A percentile compares a stretch with the other conserved stretches of the same genome.
phyloP scores from a whole-genome alignment of 768 basidiomycete species.

The Myochromella boudieri region DNA sequence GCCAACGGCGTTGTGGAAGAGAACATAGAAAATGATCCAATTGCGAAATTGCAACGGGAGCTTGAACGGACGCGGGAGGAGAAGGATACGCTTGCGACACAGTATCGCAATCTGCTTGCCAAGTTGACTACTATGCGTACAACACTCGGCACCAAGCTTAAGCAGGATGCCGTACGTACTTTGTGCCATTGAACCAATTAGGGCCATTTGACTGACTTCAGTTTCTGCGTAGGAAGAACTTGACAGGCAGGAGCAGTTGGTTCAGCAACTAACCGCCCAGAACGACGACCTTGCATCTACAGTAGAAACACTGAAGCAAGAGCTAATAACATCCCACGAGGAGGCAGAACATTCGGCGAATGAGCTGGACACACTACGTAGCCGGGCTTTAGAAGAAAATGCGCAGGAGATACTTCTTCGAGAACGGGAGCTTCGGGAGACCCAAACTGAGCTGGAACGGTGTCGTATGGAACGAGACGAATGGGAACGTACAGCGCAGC shows the following conservation, averaged over 20 bases:
- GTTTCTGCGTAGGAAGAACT: constrained; percentile 84
- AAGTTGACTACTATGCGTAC: constrained; percentile 94
- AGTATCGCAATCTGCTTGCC: constrained; percentile 83
- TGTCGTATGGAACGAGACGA: constrained; percentile 77
- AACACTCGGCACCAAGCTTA: constrained; percentile 89
- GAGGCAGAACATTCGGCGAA: constrained; percentile 70
- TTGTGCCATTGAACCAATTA: not conserved
- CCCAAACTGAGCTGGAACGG: constrained; percentile 84
- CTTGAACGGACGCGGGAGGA: constrained; percentile 77
- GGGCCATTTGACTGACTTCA: constrained; percentile 14
- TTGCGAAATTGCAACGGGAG: constrained; percentile 67
- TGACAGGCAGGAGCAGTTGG: constrained; percentile 83
- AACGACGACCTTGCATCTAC: constrained; percentile 73
- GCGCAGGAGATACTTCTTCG: constrained; percentile 67
- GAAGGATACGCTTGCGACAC: constrained; percentile 81
- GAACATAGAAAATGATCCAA: constrained; percentile 46
- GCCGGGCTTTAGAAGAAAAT: constrained; percentile 61
- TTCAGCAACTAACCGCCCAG: constrained; percentile 76
- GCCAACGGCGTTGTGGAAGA: constrained; percentile 27
- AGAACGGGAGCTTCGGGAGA: constrained; percentile 81
- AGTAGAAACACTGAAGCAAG: constrained; percentile 76
- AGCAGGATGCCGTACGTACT: constrained; percentile 86
- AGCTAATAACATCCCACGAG: constrained; percentile 72
- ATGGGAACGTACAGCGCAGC: constrained; percentile 48
- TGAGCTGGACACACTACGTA: constrained; percentile 71